Conservation (phyloP, 495 filamentous ascomycete genomes). For the Apodospora peruviana region DNA sequence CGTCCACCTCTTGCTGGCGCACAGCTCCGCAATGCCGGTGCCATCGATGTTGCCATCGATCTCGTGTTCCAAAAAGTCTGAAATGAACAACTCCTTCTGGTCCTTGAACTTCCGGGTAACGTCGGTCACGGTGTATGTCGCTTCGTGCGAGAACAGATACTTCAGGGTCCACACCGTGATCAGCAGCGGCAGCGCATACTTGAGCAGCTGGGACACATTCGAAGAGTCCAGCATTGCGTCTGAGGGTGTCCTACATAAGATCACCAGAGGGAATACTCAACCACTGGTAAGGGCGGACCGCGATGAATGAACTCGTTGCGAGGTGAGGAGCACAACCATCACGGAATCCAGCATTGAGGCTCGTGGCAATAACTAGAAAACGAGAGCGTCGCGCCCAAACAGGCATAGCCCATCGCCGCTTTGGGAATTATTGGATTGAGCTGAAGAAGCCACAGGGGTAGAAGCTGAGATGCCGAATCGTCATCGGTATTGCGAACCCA, state of each 20-base stretch:
- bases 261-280: too few relatives aligned
- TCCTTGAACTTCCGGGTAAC: slow-evolving; percentile 18
- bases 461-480: too few relatives aligned
- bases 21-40: slow-evolving; percentile 17
- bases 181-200: slow-evolving; percentile 13
- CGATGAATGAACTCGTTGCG: too few relatives aligned
- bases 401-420: background rate
- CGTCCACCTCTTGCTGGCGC: slow-evolving; percentile 24
- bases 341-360: too few relatives aligned
- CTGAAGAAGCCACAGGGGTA: background rate
- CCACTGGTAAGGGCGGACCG: too few relatives aligned
- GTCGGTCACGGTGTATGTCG: slow-evolving; percentile 7
- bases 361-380: too few relatives aligned
- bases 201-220: slow-evolving; percentile 11
- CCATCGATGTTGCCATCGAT: slow-evolving; percentile 29
- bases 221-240: slow-evolving; percentile 16
- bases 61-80: slow-evolving; percentile 19
- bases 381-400: too few relatives aligned
- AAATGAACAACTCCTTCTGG: slow-evolving; percentile 22
- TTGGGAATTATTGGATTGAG: background rate
- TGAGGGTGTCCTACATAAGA: background rate
- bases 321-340: too few relatives aligned
- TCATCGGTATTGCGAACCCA: too few relatives aligned
- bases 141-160: slow-evolving; percentile 9
- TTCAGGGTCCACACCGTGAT: slow-evolving; percentile 11